A percentile compares a stretch with the other conserved stretches of the same genome.
Conservation (phyloP, 2,329 filamentous ascomycete genomes). For the Tolypocladium tundrense region DNA sequence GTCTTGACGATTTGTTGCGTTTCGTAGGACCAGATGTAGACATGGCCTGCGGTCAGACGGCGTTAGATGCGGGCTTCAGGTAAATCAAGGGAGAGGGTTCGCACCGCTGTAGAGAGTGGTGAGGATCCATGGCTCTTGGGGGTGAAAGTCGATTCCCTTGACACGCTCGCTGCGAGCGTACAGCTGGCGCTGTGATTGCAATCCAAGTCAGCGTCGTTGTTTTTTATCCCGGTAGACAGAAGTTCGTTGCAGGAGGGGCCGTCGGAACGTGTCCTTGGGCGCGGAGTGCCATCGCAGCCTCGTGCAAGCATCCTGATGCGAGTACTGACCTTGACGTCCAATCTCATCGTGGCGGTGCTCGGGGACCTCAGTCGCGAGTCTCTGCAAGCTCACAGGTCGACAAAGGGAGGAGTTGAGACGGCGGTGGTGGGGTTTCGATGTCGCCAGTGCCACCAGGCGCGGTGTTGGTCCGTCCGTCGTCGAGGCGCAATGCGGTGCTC, state of each 20-base stretch:
- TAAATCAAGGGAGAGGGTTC: background rate
- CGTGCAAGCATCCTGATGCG: too few species aligned
- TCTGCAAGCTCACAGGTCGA: background rate
- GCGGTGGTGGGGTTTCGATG: slow-evolving; percentile 1
- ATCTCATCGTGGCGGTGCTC: slow-evolving; percentile 23
- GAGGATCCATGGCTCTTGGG: slow-evolving; percentile 91
- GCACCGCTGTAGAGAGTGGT: slow-evolving; percentile 92
- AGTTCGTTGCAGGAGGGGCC: background rate
- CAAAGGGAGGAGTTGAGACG: background rate
- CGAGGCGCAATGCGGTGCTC: background rate
- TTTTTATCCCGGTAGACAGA: background rate
- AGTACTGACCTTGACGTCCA: slow-evolving; percentile 30
- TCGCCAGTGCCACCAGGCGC: background rate
- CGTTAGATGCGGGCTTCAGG: slow-evolving; percentile 4
- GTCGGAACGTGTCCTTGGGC: background rate
- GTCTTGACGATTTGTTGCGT: slow-evolving; percentile 96
- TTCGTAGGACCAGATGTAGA: slow-evolving; percentile 98
- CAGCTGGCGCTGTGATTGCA: slow-evolving; percentile 28
- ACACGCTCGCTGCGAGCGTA: slow-evolving; percentile 85
- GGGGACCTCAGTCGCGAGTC: background rate
- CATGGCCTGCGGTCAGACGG: slow-evolving; percentile 59
- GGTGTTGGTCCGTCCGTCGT: background rate
- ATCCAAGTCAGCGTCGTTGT: slow-evolving; percentile 1
- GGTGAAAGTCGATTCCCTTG: slow-evolving; percentile 95
- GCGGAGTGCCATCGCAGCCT: background rate